Evolutionary conservation across 1,284 basidiomycete species (phyloP), one percentile per base, ranked within the genome.

Genomic region (Ustilago sp.): DNA sequence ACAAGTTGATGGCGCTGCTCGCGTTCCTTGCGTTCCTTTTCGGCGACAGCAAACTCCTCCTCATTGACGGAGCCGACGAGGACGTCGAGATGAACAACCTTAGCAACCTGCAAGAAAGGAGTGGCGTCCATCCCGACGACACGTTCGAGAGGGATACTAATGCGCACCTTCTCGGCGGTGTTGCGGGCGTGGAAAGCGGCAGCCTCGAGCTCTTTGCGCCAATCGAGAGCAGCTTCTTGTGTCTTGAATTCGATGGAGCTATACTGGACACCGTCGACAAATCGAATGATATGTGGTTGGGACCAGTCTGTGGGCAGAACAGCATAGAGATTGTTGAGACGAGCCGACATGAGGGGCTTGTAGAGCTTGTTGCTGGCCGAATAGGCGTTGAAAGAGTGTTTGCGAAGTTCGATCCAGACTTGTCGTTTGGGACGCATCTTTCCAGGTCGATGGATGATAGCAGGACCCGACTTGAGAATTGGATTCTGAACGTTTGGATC

Each of bases 161-260:
- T 77, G 23, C 71, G 69, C 19, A 74, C 78, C 68, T 77, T 79
- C 48, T 77, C 75, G 61, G 72, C 70, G 17, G 76, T 77, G 72
- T 72, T 79, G 55, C 61, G 69, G 19, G 69, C 74, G 41, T 54
- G 65, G 63, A 68, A 82, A 48, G 74, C 70, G 53, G 75, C 79
- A 48, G 69, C 80, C 58, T 76, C 77, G 45, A 76, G 68, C 69
- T 81, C 75, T 41, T 73, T 60, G 62, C 77, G 71, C 81, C 77
- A 79, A 59, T 75, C 79, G 58, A 81, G 41, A 19, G 64, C 62
- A 12, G 79, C 76, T 51, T 81, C 82, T 48, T 79, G 61, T 4
- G 82, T 85, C 56, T 80, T 79, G 64, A 85, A 83, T 55, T 84
- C 83, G 51, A 83, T 38, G 3, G 66, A 53, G 52, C 69, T 66